phyloP scores from a whole-genome alignment of 1,284 basidiomycete genomes.

The Trametes polyzona region DNA sequence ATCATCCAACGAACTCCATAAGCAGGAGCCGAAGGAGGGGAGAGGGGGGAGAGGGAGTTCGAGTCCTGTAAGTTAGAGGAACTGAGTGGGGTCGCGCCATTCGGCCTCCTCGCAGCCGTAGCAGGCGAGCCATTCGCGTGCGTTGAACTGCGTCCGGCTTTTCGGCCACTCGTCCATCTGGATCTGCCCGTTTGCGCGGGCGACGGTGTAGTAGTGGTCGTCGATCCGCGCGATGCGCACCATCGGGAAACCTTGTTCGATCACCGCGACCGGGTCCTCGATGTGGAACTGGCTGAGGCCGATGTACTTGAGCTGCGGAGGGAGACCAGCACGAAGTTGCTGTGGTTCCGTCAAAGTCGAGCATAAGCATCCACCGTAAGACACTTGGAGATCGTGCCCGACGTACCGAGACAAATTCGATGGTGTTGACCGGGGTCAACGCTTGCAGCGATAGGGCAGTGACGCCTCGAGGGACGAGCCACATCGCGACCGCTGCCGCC shows the following conservation, averaged over 20 bases:
- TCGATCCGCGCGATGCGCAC: slow-evolving; percentile 59
- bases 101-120: slow-evolving; percentile 36
- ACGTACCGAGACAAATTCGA: slow-evolving; percentile 38
- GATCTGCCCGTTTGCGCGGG: slow-evolving; percentile 32
- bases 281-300: slow-evolving; percentile 53
- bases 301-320: slow-evolving; percentile 56
- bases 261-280: slow-evolving; percentile 47
- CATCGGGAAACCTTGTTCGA: slow-evolving; percentile 63
- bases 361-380: too few species aligned
- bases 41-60: not conserved
- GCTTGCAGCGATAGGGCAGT: slow-evolving; percentile 55
- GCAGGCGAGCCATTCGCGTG: slow-evolving; percentile 65
- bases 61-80: slow-evolving; percentile 21
- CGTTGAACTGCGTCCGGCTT: slow-evolving; percentile 52
- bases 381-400: too few species aligned
- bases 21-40: not conserved
- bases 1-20: not conserved
- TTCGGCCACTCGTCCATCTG: slow-evolving; percentile 54
- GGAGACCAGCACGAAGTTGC: slow-evolving; percentile 66
- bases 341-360: slow-evolving; percentile 28
- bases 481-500: slow-evolving; percentile 63
- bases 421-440: slow-evolving; percentile 37
- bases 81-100: slow-evolving; percentile 36
- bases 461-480: slow-evolving; percentile 67
- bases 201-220: slow-evolving; percentile 58